Evolutionary conservation across 176 grass and related monocot genomes (phyloP).

Genomic region (Phragmites australis): DNA sequence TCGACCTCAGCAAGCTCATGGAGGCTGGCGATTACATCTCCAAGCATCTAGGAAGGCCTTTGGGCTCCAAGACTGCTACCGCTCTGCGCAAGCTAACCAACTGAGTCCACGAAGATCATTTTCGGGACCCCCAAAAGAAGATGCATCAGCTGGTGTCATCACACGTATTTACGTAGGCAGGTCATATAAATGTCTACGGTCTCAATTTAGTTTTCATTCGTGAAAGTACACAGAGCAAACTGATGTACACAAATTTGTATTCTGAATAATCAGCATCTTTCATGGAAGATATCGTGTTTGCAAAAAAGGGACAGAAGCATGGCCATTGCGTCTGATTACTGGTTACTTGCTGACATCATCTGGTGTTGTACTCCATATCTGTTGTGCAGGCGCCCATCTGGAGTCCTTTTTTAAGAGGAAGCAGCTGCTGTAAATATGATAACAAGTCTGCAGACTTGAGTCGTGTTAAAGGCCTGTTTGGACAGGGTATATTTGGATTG

Average conservation of each 20-base stretch:
- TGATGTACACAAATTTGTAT: background rate
- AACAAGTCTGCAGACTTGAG: too few relatives aligned
- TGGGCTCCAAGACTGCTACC: constrained; percentile 68
- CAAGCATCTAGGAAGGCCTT: constrained; percentile 65
- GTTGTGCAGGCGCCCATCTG: too few relatives aligned
- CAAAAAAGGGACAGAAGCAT: too few relatives aligned
- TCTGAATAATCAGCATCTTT: constrained; percentile 13
- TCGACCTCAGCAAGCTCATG: constrained; percentile 76
- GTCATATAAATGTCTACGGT: background rate
- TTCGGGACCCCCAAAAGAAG: background rate
- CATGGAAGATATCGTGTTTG: background rate
- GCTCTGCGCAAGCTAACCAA: constrained; percentile 55
- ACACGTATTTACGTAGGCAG: background rate
- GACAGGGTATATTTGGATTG: too few relatives aligned
- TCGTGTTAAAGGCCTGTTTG: too few relatives aligned
- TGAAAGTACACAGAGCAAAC: background rate
- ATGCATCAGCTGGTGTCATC: background rate
- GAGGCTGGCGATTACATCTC: constrained; percentile 84
- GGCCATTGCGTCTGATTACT: too few relatives aligned
- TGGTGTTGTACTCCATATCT: too few relatives aligned
- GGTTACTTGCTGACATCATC: too few relatives aligned
- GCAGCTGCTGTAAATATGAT: too few relatives aligned
- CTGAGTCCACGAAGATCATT: constrained; percentile 26
- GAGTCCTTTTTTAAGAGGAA: too few relatives aligned
- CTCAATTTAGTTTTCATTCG: background rate